Evolutionary conservation across 2,329 filamentous ascomycete genomes (phyloP).

Genomic region (Herpomyces periplanetae): DNA sequence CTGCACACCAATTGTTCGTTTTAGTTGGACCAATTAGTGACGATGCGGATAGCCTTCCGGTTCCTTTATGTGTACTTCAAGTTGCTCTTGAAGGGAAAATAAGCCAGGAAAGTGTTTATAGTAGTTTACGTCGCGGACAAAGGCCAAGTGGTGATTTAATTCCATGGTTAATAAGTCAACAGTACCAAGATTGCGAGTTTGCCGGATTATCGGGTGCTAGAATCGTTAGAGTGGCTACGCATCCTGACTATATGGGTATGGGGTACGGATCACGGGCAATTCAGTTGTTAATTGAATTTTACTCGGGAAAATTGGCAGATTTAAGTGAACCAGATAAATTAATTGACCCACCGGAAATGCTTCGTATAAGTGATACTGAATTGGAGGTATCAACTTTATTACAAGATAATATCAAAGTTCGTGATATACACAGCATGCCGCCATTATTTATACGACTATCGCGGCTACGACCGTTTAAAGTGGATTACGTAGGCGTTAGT

Average conservation of each 20-base stretch:
- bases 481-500: slow-evolving; percentile 83
- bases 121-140: slow-evolving; percentile 53
- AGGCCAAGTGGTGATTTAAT: slow-evolving; percentile 71
- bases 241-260: slow-evolving; percentile 67
- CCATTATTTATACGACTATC: slow-evolving; percentile 60
- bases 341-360: slow-evolving; percentile 19
- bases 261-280: slow-evolving; percentile 72
- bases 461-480: slow-evolving; percentile 27
- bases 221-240: slow-evolving; percentile 73
- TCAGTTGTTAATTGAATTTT: slow-evolving; percentile 58
- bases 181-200: slow-evolving; percentile 93
- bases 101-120: slow-evolving; percentile 61
- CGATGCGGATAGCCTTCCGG: slow-evolving; percentile 35
- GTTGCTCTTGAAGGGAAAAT: slow-evolving; percentile 80
- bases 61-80: slow-evolving; percentile 77
- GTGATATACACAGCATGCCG: slow-evolving; percentile 66
- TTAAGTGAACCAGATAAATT: slow-evolving; percentile 30
- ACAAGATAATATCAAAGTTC: slow-evolving; percentile 53
- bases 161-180: slow-evolving; percentile 83
- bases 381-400: slow-evolving; percentile 33
- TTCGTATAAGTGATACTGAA: slow-evolving; percentile 43
- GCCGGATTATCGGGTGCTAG: slow-evolving; percentile 66
- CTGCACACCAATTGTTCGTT: slow-evolving; percentile 80
- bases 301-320: slow-evolving; percentile 60
- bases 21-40: slow-evolving; percentile 53